phyloP scores from a whole-genome alignment of 371 early-diverging fungal species.

The Syncephalastrum racemosum region DNA sequence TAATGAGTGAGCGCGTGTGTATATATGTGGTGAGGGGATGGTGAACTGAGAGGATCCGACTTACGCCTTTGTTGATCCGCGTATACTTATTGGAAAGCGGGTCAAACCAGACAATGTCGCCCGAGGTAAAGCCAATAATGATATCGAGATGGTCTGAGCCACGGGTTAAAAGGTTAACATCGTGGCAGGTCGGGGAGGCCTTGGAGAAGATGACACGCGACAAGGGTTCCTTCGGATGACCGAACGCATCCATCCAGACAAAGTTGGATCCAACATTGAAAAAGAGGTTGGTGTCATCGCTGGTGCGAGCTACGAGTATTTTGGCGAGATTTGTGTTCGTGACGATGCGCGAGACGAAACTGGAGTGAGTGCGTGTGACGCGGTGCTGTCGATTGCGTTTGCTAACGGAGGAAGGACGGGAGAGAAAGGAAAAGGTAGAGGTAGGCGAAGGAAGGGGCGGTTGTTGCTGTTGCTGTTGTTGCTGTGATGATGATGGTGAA shows the following conservation, averaged over 20 bases:
- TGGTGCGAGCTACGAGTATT: slow-evolving; percentile 67
- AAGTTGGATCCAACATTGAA: slow-evolving; percentile 82
- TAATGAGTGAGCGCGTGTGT: neutral
- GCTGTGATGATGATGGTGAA: neutral
- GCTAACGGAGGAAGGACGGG: slow-evolving; percentile 25
- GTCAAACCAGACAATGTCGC: slow-evolving; percentile 87
- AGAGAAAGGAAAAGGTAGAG: slow-evolving; percentile 33
- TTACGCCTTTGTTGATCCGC: slow-evolving; percentile 50
- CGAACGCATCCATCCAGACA: slow-evolving; percentile 74
- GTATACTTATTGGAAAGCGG: slow-evolving; percentile 75
- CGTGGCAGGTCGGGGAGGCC: slow-evolving; percentile 86
- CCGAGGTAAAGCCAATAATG: slow-evolving; percentile 82
- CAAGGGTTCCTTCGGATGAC: slow-evolving; percentile 76
- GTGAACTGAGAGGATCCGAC: neutral
- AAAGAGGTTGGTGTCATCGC: slow-evolving; percentile 78
- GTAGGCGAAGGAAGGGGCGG: slow-evolving; percentile 8
- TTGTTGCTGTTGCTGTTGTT: neutral
- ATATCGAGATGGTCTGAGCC: slow-evolving; percentile 72
- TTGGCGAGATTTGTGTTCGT: slow-evolving; percentile 81
- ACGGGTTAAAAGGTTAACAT: slow-evolving; percentile 80
- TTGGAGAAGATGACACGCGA: slow-evolving; percentile 78
- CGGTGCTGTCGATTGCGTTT: slow-evolving; percentile 54
- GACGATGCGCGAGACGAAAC: slow-evolving; percentile 82
- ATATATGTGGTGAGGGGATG: neutral
- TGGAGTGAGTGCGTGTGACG: slow-evolving; percentile 63